These are phyloP conservation scores for Colletotrichum coccodes DNA, from an alignment of 2,329 filamentous ascomycete species.

Conservation along the genomic window DNA sequence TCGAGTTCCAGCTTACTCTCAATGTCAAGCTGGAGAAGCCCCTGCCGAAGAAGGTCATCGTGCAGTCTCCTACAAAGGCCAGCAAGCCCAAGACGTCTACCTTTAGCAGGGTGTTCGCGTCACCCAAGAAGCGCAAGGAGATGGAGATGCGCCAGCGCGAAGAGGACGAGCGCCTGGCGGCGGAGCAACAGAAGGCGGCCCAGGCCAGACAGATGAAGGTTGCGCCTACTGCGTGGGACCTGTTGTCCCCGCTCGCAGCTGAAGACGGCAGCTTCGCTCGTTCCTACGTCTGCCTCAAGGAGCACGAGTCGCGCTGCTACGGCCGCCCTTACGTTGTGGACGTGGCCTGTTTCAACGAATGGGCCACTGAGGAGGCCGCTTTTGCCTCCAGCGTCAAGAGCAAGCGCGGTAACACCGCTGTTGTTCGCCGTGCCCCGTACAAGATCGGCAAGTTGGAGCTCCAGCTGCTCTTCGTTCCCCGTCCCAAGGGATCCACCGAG, in stretches of 20 bases:
- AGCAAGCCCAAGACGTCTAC: conserved; percentile 81
- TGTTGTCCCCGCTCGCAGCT: conserved; percentile 86
- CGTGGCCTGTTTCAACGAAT: conserved; percentile 97
- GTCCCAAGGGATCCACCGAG: conserved; percentile 85
- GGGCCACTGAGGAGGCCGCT: conserved; percentile 87
- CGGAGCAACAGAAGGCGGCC: conserved; percentile 72
- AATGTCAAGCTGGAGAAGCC: conserved; percentile 94
- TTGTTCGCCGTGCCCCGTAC: conserved; percentile 91
- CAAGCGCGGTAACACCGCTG: conserved; percentile 79
- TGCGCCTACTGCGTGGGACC: conserved; percentile 83
- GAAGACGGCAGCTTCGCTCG: conserved; percentile 94
- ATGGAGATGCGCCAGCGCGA: conserved; percentile 86
- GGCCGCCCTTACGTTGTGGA: conserved; percentile 89
- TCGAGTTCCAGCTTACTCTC: conserved; percentile 98
- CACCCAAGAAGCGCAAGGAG: conserved; percentile 96
- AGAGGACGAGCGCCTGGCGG: conserved; percentile 79
- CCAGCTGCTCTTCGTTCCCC: conserved; percentile 93
- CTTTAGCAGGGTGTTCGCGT: conserved; percentile 92
- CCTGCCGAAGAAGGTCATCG: conserved; percentile 63
- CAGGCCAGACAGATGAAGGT: conserved; percentile 70
- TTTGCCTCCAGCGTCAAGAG: conserved; percentile 91
- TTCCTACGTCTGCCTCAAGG: conserved; percentile 92
- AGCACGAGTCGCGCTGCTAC: conserved; percentile 89
- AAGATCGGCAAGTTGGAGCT: conserved; percentile 94
- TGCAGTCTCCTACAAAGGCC: conserved; percentile 68